A percentile compares a stretch with the other conserved stretches of the same genome.
Conservation (phyloP, 148 eudicot genomes). For the Rhododendron griersonianum region DNA sequence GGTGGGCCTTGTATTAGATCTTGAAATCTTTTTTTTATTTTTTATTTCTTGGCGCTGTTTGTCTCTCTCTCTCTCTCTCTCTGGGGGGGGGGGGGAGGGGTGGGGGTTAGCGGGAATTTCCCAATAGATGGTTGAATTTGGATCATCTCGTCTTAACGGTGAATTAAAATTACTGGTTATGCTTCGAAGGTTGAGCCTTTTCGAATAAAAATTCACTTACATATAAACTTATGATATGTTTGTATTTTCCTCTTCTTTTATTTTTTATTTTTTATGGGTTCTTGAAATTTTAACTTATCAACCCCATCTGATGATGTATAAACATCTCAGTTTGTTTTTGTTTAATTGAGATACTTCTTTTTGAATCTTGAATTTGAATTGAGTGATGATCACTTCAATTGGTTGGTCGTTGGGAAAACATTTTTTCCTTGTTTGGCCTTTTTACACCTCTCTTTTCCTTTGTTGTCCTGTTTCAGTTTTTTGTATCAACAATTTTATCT, state of each 20-base stretch:
- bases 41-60: neutral
- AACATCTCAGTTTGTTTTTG: neutral
- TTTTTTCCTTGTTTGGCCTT: neutral
- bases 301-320: neutral
- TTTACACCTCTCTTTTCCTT: neutral
- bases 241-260: too few relatives aligned
- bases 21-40: neutral
- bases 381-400: neutral
- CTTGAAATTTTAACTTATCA: neutral
- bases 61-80: neutral
- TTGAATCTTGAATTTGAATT: neutral
- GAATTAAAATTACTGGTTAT: neutral
- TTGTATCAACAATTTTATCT: too few relatives aligned
- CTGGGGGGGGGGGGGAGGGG: neutral
- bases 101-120: neutral
- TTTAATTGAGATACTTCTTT: neutral
- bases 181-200: neutral
- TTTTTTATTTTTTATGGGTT: neutral
- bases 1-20: neutral
- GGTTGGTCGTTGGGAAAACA: neutral
- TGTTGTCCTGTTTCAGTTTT: neutral
- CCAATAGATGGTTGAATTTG: neutral
- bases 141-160: neutral
- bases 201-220: neutral
- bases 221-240: too few relatives aligned